Percentiles rank a stretch among this genome's conserved stretches.
phyloP scores from a whole-genome alignment of 2,329 filamentous ascomycete species.

The Alternaria conjuncta region DNA sequence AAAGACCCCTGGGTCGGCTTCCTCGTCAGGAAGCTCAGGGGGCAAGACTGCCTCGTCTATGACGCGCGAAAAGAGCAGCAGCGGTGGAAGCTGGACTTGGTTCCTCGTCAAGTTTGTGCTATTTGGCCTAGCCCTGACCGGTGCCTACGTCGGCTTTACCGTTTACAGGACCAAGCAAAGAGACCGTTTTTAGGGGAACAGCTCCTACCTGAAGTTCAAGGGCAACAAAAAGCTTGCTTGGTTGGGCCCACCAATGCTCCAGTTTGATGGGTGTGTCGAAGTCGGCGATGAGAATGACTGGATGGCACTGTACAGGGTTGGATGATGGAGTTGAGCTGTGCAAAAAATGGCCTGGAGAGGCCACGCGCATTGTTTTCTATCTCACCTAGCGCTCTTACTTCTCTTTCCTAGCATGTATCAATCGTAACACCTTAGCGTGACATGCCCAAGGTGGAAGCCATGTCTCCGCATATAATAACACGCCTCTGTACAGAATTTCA shows the following conservation, averaged over 20 bases:
- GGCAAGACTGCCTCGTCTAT: conserved; percentile 36
- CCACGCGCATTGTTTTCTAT: conserved; percentile 13
- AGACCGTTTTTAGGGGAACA: conserved; percentile 52
- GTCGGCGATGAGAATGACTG: conserved; percentile 11
- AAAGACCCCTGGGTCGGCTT: conserved; percentile 40
- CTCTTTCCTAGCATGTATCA: conserved; percentile 10
- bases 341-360: conserved; percentile 12
- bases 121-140: conserved; percentile 72
- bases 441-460: not conserved
- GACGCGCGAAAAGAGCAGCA: conserved; percentile 54
- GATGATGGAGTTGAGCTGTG: conserved; percentile 15
- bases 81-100: conserved; percentile 67
- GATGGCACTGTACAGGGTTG: conserved; percentile 28
- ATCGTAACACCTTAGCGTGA: not conserved
- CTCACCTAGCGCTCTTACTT: conserved; percentile 14
- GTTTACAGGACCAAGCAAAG: conserved; percentile 72
- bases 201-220: conserved; percentile 8
- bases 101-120: conserved; percentile 83
- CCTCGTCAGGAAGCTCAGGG: conserved; percentile 7
- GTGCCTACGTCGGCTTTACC: conserved; percentile 85
- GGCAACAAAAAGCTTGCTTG: conserved; percentile 1
- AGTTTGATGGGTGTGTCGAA: conserved; percentile 10
- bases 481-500: not conserved
- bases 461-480: conserved; percentile 17
- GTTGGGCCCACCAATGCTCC: not conserved